Percentiles rank a stretch among this genome's conserved stretches.
phyloP scores from a whole-genome alignment of 2,329 filamentous ascomycete species.

The Arthrobotrys sinensis region DNA sequence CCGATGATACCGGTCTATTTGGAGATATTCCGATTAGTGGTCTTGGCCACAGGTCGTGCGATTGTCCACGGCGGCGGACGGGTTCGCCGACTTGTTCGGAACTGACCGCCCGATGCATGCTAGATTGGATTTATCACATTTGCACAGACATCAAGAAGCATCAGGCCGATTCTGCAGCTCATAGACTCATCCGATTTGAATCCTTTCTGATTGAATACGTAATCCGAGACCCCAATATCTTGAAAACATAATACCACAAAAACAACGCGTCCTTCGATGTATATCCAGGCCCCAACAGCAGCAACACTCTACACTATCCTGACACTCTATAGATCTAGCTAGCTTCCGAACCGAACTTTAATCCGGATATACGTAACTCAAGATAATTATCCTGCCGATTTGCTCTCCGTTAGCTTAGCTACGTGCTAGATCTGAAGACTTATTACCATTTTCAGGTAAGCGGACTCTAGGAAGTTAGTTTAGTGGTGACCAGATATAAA shows the following conservation, averaged over 20 bases:
- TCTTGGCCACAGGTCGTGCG: slow-evolving; percentile 13
- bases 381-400: too few relatives aligned
- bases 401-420: too few relatives aligned
- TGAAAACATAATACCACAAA: slow-evolving; percentile 10
- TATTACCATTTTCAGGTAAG: too few relatives aligned
- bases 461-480: too few relatives aligned
- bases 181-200: background rate
- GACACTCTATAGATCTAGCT: too few relatives aligned
- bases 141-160: background rate
- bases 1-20: slow-evolving; percentile 25
- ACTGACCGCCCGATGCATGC: slow-evolving; percentile 10
- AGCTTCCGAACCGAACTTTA: too few relatives aligned
- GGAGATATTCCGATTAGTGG: slow-evolving; percentile 12
- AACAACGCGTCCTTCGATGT: background rate
- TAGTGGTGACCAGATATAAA: too few relatives aligned
- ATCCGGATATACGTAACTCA: too few relatives aligned
- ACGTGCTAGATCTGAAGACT: too few relatives aligned
- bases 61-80: slow-evolving; percentile 1
- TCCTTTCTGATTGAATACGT: slow-evolving; percentile 18
- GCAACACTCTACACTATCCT: background rate
- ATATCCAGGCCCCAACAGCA: background rate
- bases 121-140: background rate
- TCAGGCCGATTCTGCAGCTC: background rate
- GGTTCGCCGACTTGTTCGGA: slow-evolving; percentile 23
- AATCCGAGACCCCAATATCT: slow-evolving; percentile 2